Base-by-base conservation (phyloP, 1,284 basidiomycete species). In the Naganishia albida region DNA sequence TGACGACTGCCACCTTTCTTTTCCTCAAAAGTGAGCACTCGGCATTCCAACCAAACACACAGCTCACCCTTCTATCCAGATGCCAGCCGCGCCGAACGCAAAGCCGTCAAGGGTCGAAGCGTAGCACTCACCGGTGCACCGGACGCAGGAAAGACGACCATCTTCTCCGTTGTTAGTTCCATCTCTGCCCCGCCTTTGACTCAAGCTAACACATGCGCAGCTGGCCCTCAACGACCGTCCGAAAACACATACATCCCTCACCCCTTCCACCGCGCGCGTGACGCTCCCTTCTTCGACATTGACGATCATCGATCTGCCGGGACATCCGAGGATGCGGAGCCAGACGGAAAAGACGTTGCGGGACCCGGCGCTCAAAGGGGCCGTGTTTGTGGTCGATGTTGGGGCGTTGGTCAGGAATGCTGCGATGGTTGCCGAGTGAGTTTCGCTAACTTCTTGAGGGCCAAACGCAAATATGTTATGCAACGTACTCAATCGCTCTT, bases 351-450 rank as follows among this genome's bases (percentile, higher is more conserved):
- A 69, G 57, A 64, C 72, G n/a, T 53, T 75, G 6, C 18, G 20
- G 15, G 26, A 54, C 16, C 20, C 67, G 57, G 16, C 70, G 70
- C 10, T 73, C 72, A 23, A 67, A 64, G 77, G 68, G 1, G 75
- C 73, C 7, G 73, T 80, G 2, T 80, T 78, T 56, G 77, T 80
- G 3, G 73, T 78, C n/a, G 78, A 78, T 53, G 67, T 75, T 28
- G 70, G 71, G 13, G 71, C 67, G 0, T 56, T 78, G 8, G 71
- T 77, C 4, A 69, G 75, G 49, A 77, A 76, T 63, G 75, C 72
- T 1, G 67, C 71, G 1, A 48, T 65, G n/a, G 72, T 78, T 2
- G 74, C 75, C n/a, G 77, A 78, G 78, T 79, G 56, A 70, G 78
- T 71, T 16, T 30, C 30, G 50, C 12, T 16, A 6, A 8, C 39